These are phyloP conservation scores for Kodamaea kaohsiungensis DNA, from an alignment of 805 yeast genomes.

Conservation along the genomic window DNA sequence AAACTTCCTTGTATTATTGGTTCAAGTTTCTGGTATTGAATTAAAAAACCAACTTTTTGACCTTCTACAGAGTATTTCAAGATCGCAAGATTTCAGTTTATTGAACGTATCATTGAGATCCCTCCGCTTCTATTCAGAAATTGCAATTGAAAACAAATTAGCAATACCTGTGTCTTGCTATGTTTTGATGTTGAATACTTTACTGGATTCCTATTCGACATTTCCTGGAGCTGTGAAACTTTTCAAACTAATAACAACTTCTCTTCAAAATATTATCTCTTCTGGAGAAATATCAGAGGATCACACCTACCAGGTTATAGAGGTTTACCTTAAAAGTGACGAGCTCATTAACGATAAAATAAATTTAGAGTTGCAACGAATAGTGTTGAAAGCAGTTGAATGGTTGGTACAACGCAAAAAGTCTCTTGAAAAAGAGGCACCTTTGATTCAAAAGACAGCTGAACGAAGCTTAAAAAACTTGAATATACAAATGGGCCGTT, in stretches of 20 bases:
- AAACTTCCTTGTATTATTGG: conserved; percentile 35
- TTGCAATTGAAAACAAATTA: neutral
- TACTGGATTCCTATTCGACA: conserved; percentile 2
- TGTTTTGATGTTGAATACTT: conserved; percentile 4
- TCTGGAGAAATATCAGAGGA: neutral
- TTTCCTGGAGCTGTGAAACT: conserved; percentile 19
- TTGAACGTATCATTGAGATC: conserved; percentile 4
- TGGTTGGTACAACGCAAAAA: neutral
- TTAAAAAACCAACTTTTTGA: conserved; percentile 29
- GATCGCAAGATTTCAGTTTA: conserved; percentile 9
- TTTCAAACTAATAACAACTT: conserved; percentile 9
- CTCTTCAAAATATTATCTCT: neutral
- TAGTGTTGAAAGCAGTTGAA: conserved; percentile 2
- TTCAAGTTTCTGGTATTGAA: conserved; percentile 36
- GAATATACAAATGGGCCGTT: conserved; percentile 35
- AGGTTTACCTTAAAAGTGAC: conserved; percentile 5
- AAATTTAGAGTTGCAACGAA: conserved; percentile 3
- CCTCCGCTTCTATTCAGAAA: conserved; percentile 6
- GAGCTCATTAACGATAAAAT: conserved; percentile 6
- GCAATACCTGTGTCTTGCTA: conserved; percentile 8
- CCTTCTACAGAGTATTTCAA: conserved; percentile 24
- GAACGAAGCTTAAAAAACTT: conserved; percentile 16
- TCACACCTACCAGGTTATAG: conserved; percentile 9
- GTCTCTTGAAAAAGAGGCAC: neutral
- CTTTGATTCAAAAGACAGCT: neutral